Evolutionary conservation across 805 yeast genomes (phyloP).

Genomic region (Metschnikowia bowlesiae): DNA sequence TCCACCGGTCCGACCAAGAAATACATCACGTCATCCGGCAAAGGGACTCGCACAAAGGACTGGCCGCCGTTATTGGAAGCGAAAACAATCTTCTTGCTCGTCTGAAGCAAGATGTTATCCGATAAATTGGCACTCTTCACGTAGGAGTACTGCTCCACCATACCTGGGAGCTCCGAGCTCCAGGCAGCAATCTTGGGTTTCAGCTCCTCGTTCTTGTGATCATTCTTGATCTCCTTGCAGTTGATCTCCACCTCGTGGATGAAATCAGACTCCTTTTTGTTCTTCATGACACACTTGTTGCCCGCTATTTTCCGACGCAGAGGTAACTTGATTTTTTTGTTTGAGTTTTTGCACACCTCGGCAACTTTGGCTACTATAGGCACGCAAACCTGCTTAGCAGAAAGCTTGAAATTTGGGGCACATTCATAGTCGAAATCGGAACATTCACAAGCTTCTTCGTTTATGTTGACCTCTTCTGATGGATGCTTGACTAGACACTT

Average conservation of each 20-base stretch:
- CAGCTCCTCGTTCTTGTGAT: conserved; percentile 2
- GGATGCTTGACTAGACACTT: conserved; percentile 58
- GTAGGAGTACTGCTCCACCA: conserved; percentile 53
- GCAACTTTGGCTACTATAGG: conserved; percentile 24
- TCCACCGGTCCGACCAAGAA: conserved; percentile 58
- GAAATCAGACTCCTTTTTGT: conserved; percentile 18
- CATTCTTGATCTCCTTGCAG: conserved; percentile 12
- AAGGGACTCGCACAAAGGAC: conserved; percentile 39
- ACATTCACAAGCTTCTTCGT: conserved; percentile 58
- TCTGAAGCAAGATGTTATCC: conserved; percentile 52
- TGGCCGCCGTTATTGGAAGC: conserved; percentile 72
- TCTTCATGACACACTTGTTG: conserved; percentile 36
- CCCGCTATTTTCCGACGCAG: conserved; percentile 44
- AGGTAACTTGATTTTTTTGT: conserved; percentile 24
- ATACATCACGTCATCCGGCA: conserved; percentile 43
- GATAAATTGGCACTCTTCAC: conserved; percentile 17
- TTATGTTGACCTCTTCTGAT: conserved; percentile 36
- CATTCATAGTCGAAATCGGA: conserved; percentile 68
- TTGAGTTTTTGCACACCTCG: conserved; percentile 21
- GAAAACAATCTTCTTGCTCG: conserved; percentile 47
- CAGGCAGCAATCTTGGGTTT: conserved; percentile 30
- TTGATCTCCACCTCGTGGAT: conserved; percentile 13
- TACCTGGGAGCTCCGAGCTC: conserved; percentile 47
- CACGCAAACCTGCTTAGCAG: conserved; percentile 45
- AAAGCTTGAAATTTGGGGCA: conserved; percentile 40